Evolutionary conservation across 495 filamentous ascomycete species (phyloP), one percentile per base, ranked within the genome.

Genomic region (Aspergillus biplanus): DNA sequence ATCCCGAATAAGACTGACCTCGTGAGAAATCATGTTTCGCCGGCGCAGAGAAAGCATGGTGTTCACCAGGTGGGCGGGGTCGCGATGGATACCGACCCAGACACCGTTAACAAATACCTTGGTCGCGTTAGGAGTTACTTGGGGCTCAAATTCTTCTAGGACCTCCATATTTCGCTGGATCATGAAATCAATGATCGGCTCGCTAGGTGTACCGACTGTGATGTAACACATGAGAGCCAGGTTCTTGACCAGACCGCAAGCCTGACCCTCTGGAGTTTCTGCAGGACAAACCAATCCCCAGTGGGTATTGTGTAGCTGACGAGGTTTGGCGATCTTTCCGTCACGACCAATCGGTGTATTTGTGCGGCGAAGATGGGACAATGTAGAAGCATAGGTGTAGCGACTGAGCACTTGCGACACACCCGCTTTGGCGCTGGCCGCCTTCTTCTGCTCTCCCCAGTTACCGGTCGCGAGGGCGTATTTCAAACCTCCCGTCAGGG

Each of bases 391-490:
- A 71, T 95, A 99, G 0, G 96, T 98, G 71, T 98, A 98, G 69
- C 95, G 87, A 82, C 97, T 98, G 58, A 99, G 82, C 77, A 99
- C 96, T 77, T 99, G 95, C 9, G 94, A 97, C 33, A 99, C 95
- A 78, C 95, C 95, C 55, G 95, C 95, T 65, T 96, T 98, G 2
- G 92, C 89, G 66, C 86, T 90, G 66, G 90, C 90, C 18, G 95
- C 94, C 82, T 98, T 98, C 85, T 97, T 99, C 77, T 98, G 95
- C 64, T 98, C 95, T 63, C 96, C 96, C 95, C 95, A 99, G 76
- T 99, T 99, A 61, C 95, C 95, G 7, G 95, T 99, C n/a, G 95
- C 93, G 48, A 99, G 83, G 44, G 93, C 97, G 71, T 98, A 98
- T 74, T 97, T 96, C 67, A 99, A 79, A 49, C 92, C 96, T 72